These are phyloP conservation scores for Pistacia vera DNA, from an alignment of 345 rosid genomes.

Conservation along the genomic window DNA sequence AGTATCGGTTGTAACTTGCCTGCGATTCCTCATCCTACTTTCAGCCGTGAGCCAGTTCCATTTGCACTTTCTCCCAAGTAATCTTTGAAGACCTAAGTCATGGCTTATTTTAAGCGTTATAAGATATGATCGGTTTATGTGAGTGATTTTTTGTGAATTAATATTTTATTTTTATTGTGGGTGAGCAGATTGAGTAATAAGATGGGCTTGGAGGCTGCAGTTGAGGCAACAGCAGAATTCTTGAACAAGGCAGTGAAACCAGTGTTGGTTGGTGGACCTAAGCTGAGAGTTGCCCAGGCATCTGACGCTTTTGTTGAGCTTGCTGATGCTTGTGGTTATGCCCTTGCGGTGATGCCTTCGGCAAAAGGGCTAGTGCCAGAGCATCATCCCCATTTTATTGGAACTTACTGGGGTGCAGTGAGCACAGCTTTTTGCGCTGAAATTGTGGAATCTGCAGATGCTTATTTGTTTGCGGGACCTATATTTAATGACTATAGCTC, in stretches of 20 bases:
- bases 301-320: constrained; percentile 56
- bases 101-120: neutral
- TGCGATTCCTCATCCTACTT: constrained; percentile 69
- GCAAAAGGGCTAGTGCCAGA: constrained; percentile 77
- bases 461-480: constrained; percentile 81
- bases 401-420: constrained; percentile 86
- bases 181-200: constrained; percentile 53
- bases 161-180: neutral
- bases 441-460: constrained; percentile 87
- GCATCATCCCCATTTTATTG: constrained; percentile 73
- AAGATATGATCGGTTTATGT: neutral
- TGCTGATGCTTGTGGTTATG: constrained; percentile 66
- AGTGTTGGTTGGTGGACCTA: constrained; percentile 72
- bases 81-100: neutral
- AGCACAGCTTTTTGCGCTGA: constrained; percentile 79
- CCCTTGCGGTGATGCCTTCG: constrained; percentile 74
- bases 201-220: constrained; percentile 70
- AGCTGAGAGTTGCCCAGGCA: constrained; percentile 62
- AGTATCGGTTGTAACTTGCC: constrained; percentile 73
- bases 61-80: constrained; percentile 65
- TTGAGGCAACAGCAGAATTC: constrained; percentile 72
- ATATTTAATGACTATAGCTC: constrained; percentile 83
- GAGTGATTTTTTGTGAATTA: neutral
- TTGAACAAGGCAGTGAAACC: constrained; percentile 85
- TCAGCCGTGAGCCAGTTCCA: constrained; percentile 69